Evolutionary conservation across 2,329 filamentous ascomycete species (phyloP).

Genomic region (Phoma herbarum): DNA sequence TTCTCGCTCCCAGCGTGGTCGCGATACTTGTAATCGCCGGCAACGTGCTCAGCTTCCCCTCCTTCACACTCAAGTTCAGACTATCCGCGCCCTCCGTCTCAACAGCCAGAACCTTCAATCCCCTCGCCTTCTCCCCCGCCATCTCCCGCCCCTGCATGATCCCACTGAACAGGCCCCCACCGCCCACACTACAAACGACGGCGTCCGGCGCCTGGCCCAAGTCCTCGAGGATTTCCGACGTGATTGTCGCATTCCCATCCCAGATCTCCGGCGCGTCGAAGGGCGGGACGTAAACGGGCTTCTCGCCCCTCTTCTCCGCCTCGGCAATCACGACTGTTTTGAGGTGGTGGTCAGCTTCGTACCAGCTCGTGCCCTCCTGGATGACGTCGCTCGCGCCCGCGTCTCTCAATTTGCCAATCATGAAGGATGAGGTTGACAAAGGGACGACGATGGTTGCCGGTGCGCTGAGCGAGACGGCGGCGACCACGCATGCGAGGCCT

Average conservation of each 20-base stretch:
- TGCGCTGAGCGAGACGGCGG: constrained; percentile 68
- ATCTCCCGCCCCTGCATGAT: constrained; percentile 61
- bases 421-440: constrained; percentile 67
- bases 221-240: constrained; percentile 58
- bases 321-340: constrained; percentile 61
- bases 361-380: constrained; percentile 71
- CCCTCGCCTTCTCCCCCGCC: not conserved
- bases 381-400: constrained; percentile 72
- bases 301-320: constrained; percentile 23
- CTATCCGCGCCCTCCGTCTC: constrained; percentile 79
- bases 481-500: constrained; percentile 78
- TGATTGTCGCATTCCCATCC: constrained; percentile 67
- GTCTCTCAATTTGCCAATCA: constrained; percentile 72
- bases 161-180: constrained; percentile 78
- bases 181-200: constrained; percentile 78
- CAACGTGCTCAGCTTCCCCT: constrained; percentile 66
- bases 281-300: constrained; percentile 68
- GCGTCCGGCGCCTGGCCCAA: constrained; percentile 64
- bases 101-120: constrained; percentile 67
- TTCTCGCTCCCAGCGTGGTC: constrained; percentile 73
- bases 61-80: constrained; percentile 67
- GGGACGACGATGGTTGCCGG: constrained; percentile 79
- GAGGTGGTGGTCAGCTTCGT: constrained; percentile 72
- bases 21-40: constrained; percentile 77
- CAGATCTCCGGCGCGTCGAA: constrained; percentile 72